Base-by-base conservation (phyloP, 1,139 yeast genomes). In the Kluyveromyces marxianus region DNA sequence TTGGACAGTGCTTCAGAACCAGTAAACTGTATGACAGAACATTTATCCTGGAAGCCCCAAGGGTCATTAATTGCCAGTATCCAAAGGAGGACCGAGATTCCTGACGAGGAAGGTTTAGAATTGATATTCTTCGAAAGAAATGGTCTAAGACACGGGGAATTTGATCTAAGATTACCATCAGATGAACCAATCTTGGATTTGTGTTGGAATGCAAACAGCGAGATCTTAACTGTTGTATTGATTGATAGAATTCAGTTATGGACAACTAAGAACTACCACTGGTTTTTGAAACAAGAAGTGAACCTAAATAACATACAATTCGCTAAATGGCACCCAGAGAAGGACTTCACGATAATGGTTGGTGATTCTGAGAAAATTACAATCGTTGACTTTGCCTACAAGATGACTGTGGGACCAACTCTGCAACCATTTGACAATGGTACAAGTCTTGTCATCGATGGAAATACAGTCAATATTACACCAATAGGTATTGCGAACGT, bases 241-340 rank as follows among this genome's bases (percentile, higher is more conserved):
- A 55, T 66, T 2, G 75, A 82, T 53, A 69, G 77, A 33, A 73
- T 92, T 24, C 95, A 86, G 61, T 68, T 94, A 34, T 94, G 97
- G 97, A 82, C 95, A 1, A 74, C 86, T 2, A 90, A 87, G 59
- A 94, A 94, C 63, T 94, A 90, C 64, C 95, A 90, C 62, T 94
- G 98, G 97, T 88, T 85, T 62, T 72, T 90, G 54, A 92, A 94
- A 61, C 95, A 85, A 64, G 95, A 84, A 60, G 67, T 90, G 3
- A 57, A 65, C 35, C 54, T 65, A 2, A 57, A 62, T 2, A 54
- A 62, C 26, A 71, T 85, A 25, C 52, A 61, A 4, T 83, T 76
- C 58, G 69, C 81, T 37, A 75, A 76, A 60, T 92, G 95, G 81
- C 97, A 92, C 59, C 92, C 95, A 1, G 97, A 90, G 60, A 85